phyloP scores from a whole-genome alignment of 2,329 filamentous ascomycete genomes.

The Neurospora sp. region DNA sequence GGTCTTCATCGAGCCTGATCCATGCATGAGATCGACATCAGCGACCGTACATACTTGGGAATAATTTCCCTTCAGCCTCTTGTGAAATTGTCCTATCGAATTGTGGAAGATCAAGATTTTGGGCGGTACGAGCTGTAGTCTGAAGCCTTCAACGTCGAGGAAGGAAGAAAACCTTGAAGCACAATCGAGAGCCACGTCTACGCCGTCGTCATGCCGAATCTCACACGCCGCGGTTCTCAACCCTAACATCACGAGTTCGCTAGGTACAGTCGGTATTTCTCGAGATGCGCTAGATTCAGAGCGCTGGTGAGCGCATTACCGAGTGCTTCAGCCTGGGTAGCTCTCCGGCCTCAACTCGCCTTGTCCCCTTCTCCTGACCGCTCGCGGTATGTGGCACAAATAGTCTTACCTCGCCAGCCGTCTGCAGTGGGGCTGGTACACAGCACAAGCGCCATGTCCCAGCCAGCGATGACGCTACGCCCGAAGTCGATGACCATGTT shows the following conservation, averaged over 20 bases:
- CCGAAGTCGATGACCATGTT: not conserved
- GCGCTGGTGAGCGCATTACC: not conserved
- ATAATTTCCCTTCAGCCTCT: not conserved
- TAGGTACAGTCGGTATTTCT: not conserved
- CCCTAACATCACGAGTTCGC: not conserved
- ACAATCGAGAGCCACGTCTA: not conserved
- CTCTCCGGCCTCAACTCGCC: not conserved
- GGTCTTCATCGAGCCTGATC: not conserved
- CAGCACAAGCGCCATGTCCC: not conserved
- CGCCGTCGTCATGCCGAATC: not conserved
- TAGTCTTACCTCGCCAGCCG: not conserved
- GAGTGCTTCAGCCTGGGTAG: not conserved
- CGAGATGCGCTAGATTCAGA: not conserved
- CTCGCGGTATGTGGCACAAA: not conserved
- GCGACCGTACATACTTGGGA: not conserved
- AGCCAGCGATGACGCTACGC: not conserved
- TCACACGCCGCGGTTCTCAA: not conserved
- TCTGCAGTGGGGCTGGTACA: not conserved
- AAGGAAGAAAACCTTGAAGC: not conserved
- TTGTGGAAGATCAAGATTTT: not conserved
- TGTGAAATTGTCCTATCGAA: not conserved
- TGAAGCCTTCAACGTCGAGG: not conserved
- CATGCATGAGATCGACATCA: not conserved
- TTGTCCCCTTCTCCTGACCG: not conserved
- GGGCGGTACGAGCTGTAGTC: not conserved